Conservation (phyloP, 129 eudicot genomes). For the Glebionis coronaria region DNA sequence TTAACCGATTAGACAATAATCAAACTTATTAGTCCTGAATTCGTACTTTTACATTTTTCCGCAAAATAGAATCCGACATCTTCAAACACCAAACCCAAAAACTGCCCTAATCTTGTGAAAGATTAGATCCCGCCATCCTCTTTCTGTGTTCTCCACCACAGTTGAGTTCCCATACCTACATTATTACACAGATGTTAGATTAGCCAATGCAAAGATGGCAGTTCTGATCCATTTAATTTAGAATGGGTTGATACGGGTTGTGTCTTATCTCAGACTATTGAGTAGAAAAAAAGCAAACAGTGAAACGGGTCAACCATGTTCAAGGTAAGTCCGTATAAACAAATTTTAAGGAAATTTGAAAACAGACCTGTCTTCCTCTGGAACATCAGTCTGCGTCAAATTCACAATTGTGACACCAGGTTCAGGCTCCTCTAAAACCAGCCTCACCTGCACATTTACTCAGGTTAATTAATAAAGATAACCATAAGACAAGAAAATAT, state of each 20-base stretch:
- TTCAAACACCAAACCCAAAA: slow-evolving; percentile 85
- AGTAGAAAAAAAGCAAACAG: too few relatives aligned
- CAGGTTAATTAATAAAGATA: neutral
- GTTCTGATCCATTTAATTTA: too few relatives aligned
- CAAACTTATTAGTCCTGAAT: slow-evolving; percentile 20
- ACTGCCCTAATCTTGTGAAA: slow-evolving; percentile 84
- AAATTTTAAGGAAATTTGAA: neutral
- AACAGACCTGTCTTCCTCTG: slow-evolving; percentile 88
- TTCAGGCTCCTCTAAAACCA: slow-evolving; percentile 85
- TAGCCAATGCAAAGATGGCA: too few relatives aligned
- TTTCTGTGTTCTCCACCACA: slow-evolving; percentile 93
- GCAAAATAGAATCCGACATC: neutral
- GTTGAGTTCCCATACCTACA: slow-evolving; percentile 90
- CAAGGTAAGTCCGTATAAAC: too few relatives aligned
- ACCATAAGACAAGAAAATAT: too few relatives aligned
- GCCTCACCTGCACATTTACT: slow-evolving; percentile 55
- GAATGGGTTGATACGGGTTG: too few relatives aligned
- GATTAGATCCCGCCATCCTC: slow-evolving; percentile 94
- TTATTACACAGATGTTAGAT: neutral
- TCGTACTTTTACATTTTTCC: slow-evolving; percentile 26
- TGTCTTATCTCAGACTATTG: too few relatives aligned
- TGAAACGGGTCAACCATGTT: too few relatives aligned
- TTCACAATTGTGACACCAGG: slow-evolving; percentile 76
- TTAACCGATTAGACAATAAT: slow-evolving; percentile 9
- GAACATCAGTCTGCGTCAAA: slow-evolving; percentile 80